Evolutionary conservation across 73 alveolate species (phyloP).

Genomic region (Paramecium caudatum): DNA sequence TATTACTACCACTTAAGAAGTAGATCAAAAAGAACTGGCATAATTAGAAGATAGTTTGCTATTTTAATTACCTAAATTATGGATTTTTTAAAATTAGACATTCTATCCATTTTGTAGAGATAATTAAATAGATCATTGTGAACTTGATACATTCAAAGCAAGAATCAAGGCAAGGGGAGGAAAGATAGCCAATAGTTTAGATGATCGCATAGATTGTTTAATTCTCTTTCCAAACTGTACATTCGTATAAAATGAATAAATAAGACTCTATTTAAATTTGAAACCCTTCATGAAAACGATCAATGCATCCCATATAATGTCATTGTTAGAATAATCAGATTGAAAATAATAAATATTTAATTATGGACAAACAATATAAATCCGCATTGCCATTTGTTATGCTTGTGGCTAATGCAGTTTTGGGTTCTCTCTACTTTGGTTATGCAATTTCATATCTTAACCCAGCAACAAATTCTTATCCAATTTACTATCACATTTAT

Average conservation of each 20-base stretch:
- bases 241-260: background rate
- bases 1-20: background rate
- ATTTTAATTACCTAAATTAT: background rate
- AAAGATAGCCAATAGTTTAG: background rate
- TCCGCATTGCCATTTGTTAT: slow-evolving; percentile 23
- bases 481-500: background rate
- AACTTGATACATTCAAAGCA: slow-evolving; percentile 6
- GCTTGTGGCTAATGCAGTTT: slow-evolving; percentile 53
- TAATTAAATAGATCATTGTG: background rate
- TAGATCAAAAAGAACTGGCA: background rate
- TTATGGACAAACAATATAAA: slow-evolving; percentile 51
- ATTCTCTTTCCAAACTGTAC: slow-evolving; percentile 16
- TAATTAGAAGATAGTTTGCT: background rate
- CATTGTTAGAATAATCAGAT: background rate
- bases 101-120: background rate
- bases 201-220: background rate
- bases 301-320: background rate
- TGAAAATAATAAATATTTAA: background rate
- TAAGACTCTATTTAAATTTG: background rate
- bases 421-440: slow-evolving; percentile 74
- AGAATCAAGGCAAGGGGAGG: slow-evolving; percentile 33
- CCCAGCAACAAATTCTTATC: slow-evolving; percentile 50
- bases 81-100: slow-evolving; percentile 7
- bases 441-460: slow-evolving; percentile 63
- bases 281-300: slow-evolving; percentile 1